Base-by-base conservation (phyloP, 2,329 filamentous ascomycete species). In the Colletotrichum orbiculare region DNA sequence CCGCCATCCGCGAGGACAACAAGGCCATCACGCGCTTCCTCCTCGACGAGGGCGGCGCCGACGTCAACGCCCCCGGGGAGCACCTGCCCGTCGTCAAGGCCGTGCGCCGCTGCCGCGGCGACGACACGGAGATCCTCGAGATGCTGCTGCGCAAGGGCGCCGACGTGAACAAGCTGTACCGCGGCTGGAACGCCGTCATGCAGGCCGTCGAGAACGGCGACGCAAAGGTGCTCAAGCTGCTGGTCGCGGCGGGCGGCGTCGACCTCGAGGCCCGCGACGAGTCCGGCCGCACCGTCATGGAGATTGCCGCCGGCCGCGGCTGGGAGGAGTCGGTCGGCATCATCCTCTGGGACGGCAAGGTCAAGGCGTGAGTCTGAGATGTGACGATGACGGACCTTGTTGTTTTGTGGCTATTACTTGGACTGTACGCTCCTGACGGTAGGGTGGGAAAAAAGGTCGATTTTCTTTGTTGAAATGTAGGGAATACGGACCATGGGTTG, bases 41-140 rank as follows among this genome's bases (percentile, higher is more conserved):
- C 9, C 79, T 91, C 62, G 82, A 86, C 53, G 84, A 88, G 66
- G 88, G 83, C 1, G 83, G 83, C 8, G 89, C 89, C 0, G 87
- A 91, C 70, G 83, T 87, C 48, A 91, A 91, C 72, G 81, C 86
- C 0, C 89, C 89, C 0, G 89, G 89, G 17, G 89, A 92, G 78
- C 89, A 92, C 74, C 77, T 92, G 10, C 89, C 89, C 8, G 83
- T 92, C 57, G 88, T 92, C 73, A 92, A 91, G 75, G 87, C 89
- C 2, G 81, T 92, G 48, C 84, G 89, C 4, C 80, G 87, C 25
- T 85, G 85, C 70, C 79, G 83, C 58, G 81, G 81, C 8, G 79
- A 82, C 39, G 84, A 90, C 69, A 83, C 84, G 0, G 83, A 87
- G 45, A 86, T 90, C 59, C 81, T 91, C 38, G 83, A 89, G 73